Evolutionary conservation across 495 filamentous ascomycete genomes (phyloP).

Genomic region (Clohesyomyces aquaticus): DNA sequence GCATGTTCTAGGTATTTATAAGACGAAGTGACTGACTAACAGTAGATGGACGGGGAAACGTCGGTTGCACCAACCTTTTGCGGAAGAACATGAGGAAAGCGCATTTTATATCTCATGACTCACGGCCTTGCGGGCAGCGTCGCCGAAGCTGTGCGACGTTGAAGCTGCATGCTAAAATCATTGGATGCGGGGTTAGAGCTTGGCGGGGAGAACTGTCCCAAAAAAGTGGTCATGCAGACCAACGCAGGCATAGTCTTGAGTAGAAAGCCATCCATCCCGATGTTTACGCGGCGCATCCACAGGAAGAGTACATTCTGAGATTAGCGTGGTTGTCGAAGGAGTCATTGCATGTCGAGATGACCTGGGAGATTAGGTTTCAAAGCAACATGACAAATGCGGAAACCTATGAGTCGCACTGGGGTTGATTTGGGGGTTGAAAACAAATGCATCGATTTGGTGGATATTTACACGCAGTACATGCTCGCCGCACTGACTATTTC

Average conservation of each 20-base stretch:
- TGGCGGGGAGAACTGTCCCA: background rate
- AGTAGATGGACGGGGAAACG: background rate
- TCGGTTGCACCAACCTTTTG: constrained; percentile 20
- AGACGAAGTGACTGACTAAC: background rate
- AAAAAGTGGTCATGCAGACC: background rate
- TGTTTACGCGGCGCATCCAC: background rate
- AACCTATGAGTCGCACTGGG: background rate
- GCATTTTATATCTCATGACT: constrained; percentile 13
- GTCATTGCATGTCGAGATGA: background rate
- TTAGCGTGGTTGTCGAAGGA: background rate
- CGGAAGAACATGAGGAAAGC: background rate
- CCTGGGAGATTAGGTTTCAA: background rate
- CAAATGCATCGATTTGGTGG: constrained; percentile 22
- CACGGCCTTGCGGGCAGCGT: constrained; percentile 9
- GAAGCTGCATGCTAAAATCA: background rate
- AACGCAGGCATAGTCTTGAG: background rate
- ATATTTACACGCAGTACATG: constrained; percentile 42
- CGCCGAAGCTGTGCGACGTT: background rate
- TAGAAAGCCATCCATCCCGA: too few relatives aligned
- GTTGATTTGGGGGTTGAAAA: background rate
- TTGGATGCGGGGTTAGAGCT: constrained; percentile 1
- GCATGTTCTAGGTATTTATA: background rate
- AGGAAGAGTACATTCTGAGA: background rate
- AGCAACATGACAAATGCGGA: background rate
- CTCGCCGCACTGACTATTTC: constrained; percentile 67